phyloP scores from a whole-genome alignment of 352 stramenopile genomes.

The Phytophthora fragariaefolia region DNA sequence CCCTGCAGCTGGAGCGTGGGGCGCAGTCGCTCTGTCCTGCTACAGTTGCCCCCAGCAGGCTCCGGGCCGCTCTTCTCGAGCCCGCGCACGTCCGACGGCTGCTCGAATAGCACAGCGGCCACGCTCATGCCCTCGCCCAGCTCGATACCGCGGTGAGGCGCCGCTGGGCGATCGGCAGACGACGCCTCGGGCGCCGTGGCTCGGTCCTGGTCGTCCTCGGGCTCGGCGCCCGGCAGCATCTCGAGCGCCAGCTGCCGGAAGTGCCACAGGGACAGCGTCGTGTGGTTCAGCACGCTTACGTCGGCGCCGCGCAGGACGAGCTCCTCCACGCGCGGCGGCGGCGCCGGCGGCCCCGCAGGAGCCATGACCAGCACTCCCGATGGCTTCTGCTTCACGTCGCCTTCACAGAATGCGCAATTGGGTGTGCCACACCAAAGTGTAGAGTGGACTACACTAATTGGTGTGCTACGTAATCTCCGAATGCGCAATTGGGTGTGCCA shows the following conservation, averaged over 20 bases:
- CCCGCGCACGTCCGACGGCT: not conserved
- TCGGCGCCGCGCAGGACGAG: conserved; percentile 66
- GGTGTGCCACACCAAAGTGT: conserved; percentile 6
- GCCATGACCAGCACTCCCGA: conserved; percentile 32
- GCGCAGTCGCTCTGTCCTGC: conserved; percentile 17
- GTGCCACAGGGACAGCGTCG: conserved; percentile 83
- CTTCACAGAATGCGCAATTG: too few relatives aligned
- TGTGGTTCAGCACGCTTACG: conserved; percentile 74
- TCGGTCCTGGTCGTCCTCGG: conserved; percentile 24
- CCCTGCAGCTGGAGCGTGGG: conserved; percentile 29
- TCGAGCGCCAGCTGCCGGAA: conserved; percentile 68
- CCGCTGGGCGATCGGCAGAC: not conserved
- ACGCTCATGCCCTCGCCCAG: conserved; percentile 80
- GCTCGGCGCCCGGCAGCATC: conserved; percentile 45
- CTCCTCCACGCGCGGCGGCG: conserved; percentile 47
- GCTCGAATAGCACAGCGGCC: conserved; percentile 50
- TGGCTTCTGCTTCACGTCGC: conserved; percentile 1
- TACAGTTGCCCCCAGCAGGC: conserved; percentile 8
- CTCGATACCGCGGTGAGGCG: conserved; percentile 33
- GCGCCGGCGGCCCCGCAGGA: conserved; percentile 8
- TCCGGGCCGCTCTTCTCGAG: conserved; percentile 8
- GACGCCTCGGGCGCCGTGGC: conserved; percentile 15
- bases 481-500: too few relatives aligned
- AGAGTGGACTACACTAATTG: too few relatives aligned
- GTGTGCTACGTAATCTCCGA: too few relatives aligned